A percentile compares a stretch with the other conserved stretches of the same genome.
phyloP scores from a whole-genome alignment of 352 stramenopile genomes.

The Pythium pyrilobum region DNA sequence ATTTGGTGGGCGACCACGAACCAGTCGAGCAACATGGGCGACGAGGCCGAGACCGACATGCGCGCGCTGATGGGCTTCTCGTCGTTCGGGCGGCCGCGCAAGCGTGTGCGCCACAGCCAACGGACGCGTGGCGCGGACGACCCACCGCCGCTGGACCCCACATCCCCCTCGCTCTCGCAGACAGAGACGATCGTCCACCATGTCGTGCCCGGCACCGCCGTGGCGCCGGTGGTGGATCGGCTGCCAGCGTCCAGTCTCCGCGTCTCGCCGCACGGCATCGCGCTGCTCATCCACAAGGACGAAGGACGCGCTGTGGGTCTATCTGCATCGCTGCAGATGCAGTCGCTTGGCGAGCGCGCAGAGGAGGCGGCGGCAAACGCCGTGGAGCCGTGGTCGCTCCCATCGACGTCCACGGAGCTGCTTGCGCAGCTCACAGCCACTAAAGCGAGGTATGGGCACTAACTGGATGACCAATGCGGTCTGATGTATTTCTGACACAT shows the following conservation, averaged over 20 bases:
- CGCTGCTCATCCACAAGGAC: slow-evolving; percentile 3
- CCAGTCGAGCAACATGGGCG: not conserved
- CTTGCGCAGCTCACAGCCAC: not conserved
- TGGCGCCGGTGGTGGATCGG: not conserved
- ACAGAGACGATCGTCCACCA: not conserved
- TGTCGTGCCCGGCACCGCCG: slow-evolving; percentile 10
- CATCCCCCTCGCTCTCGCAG: no score
- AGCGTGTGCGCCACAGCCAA: slow-evolving; percentile 1
- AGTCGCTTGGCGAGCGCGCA: no score
- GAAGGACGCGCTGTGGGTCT: no score
- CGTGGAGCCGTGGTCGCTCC: not conserved
- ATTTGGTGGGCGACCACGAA: no score
- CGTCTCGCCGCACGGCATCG: slow-evolving; percentile 2
- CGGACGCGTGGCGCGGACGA: no score
- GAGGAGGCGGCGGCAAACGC: not conserved
- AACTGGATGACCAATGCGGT: not conserved
- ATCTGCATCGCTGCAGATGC: no score
- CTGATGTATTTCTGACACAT: slow-evolving; percentile 11
- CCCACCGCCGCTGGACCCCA: no score
- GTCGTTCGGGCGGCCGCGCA: slow-evolving; percentile 41
- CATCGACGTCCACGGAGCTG: slow-evolving; percentile 8
- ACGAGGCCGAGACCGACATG: slow-evolving; percentile 26
- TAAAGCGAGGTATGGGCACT: slow-evolving; percentile 20
- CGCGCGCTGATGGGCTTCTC: slow-evolving; percentile 53
- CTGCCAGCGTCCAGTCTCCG: slow-evolving; percentile 2